Conservation (phyloP, 2,329 filamentous ascomycete species). For the Ceratocystis variospora region DNA sequence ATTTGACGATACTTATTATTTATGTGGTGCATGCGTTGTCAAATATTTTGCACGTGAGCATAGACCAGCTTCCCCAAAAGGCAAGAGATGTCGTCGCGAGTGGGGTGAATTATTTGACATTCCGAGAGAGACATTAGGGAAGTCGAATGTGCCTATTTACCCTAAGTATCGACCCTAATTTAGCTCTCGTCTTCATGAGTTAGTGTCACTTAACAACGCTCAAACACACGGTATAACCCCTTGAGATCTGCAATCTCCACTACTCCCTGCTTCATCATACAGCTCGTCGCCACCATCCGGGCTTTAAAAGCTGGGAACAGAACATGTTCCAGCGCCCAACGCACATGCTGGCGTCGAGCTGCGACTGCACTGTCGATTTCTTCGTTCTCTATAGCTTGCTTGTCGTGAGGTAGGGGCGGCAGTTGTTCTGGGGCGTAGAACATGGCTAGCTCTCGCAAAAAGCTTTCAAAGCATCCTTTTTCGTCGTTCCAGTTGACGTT, state of each 20-base stretch:
- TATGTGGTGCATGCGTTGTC: background rate
- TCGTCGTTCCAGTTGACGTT: constrained; percentile 79
- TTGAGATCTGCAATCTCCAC: constrained; percentile 86
- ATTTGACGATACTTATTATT: background rate
- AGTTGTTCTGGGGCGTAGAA: constrained; percentile 86
- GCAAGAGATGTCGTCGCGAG: background rate
- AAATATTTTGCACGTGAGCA: constrained; percentile 4
- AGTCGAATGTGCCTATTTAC: background rate
- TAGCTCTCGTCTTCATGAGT: background rate
- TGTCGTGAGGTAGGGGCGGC: constrained; percentile 36
- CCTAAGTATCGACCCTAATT: background rate
- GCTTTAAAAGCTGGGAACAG: constrained; percentile 83
- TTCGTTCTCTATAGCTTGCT: constrained; percentile 27
- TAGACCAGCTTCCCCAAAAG: background rate
- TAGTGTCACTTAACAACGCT: constrained; percentile 55
- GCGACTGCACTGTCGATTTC: constrained; percentile 37
- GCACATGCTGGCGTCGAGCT: constrained; percentile 53
- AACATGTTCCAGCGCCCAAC: constrained; percentile 63
- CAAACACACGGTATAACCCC: constrained; percentile 86
- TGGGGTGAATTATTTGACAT: background rate
- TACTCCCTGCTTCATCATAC: constrained; percentile 58
- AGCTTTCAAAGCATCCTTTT: constrained; percentile 69
- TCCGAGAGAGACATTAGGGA: background rate
- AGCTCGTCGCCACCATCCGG: constrained; percentile 66
- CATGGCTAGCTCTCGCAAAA: constrained; percentile 71